Conservation (phyloP, 1,284 basidiomycete species). For the Termitomyces sp. region DNA sequence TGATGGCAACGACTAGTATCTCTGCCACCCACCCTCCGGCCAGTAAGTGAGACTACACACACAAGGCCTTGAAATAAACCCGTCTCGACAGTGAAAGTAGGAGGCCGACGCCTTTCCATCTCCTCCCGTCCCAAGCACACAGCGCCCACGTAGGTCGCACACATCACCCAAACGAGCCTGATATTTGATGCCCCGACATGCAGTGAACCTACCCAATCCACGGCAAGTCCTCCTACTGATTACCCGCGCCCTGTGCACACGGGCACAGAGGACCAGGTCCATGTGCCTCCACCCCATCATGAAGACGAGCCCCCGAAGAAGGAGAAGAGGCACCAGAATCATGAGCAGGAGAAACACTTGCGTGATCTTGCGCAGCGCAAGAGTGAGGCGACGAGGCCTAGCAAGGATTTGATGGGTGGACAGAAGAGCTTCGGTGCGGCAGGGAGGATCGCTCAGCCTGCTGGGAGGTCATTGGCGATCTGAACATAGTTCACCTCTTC, state of each 20-base stretch:
- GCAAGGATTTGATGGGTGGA: constrained; percentile 35
- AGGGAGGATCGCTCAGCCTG: constrained; percentile 56
- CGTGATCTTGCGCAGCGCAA: constrained; percentile 46
- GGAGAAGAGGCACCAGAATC: constrained; percentile 43
- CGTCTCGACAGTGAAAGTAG: constrained; percentile 53
- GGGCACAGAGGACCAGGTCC: constrained; percentile 34
- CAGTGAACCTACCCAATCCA: constrained; percentile 26
- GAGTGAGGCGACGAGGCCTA: constrained; percentile 48
- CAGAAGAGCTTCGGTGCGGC: constrained; percentile 38
- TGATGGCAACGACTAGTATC: constrained; percentile 8
- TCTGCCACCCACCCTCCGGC: constrained; percentile 26
- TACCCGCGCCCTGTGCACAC: constrained; percentile 59
- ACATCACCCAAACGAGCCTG: not conserved
- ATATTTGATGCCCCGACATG: not conserved
- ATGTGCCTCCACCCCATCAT: constrained; percentile 34
- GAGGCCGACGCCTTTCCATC: constrained; percentile 55
- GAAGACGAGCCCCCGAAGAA: constrained; percentile 47
- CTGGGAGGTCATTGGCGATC: not conserved
- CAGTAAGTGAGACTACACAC: constrained; percentile 23
- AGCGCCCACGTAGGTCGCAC: constrained; percentile 31
- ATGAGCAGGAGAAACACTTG: constrained; percentile 47
- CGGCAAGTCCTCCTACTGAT: constrained; percentile 31
- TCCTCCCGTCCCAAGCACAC: constrained; percentile 38
- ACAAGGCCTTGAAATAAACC: not conserved
- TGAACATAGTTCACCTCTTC: constrained; percentile 1